These are phyloP conservation scores for Podaxis sp. DNA, from an alignment of 768 basidiomycete species.

Conservation along the genomic window DNA sequence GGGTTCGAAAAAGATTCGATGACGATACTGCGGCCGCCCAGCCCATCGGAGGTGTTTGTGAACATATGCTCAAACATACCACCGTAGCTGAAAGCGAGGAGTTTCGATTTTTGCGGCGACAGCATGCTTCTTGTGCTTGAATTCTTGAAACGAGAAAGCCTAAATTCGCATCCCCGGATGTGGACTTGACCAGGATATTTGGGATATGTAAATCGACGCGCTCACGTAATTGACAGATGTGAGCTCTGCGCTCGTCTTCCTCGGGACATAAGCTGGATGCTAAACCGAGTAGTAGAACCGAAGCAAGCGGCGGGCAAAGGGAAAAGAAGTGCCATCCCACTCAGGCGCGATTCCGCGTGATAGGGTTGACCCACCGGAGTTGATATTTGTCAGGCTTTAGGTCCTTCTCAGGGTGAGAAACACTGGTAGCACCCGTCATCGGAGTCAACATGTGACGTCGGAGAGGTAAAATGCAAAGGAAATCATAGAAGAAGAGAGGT, in stretches of 20 bases:
- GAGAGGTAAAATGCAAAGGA: slow-evolving; percentile 1
- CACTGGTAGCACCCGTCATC: neutral
- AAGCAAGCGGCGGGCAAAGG: neutral
- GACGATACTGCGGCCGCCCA: slow-evolving; percentile 13
- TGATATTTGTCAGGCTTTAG: neutral
- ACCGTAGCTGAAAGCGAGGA: neutral
- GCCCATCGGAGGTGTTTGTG: neutral
- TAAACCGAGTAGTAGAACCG: slow-evolving; percentile 3
- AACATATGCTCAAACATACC: neutral
- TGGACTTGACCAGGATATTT: neutral
- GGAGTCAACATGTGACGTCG: neutral
- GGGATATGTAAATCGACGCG: neutral
- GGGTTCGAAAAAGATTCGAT: slow-evolving; percentile 3
- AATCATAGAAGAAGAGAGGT: neutral
- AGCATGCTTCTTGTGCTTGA: slow-evolving; percentile 9
- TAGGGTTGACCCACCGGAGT: neutral
- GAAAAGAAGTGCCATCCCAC: neutral
- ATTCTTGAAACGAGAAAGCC: neutral
- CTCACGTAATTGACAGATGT: slow-evolving; percentile 1
- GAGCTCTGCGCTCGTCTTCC: neutral
- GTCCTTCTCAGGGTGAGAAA: neutral
- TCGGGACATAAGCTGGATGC: neutral
- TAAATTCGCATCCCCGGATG: slow-evolving; percentile 5
- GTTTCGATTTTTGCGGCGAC: slow-evolving; percentile 8
- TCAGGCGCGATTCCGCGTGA: neutral